Conservation (phyloP, 2,329 filamentous ascomycete species). For the Exserohilum turcica region DNA sequence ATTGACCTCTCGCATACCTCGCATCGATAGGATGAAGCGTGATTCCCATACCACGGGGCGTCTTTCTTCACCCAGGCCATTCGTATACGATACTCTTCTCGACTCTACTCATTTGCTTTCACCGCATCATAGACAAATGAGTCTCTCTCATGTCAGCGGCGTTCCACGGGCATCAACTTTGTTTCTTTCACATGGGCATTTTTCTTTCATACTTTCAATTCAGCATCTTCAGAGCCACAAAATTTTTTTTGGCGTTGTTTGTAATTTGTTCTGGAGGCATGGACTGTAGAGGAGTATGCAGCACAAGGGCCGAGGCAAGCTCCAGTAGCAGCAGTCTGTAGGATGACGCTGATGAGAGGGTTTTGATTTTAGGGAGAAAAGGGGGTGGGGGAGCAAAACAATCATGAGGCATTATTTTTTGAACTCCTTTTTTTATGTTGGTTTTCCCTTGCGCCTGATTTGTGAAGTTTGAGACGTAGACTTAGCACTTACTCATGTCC, state of each 20-base stretch:
- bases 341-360: background rate
- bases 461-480: background rate
- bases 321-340: slow-evolving; percentile 1
- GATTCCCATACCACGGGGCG: background rate
- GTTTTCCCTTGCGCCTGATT: background rate
- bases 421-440: slow-evolving; percentile 6
- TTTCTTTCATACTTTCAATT: background rate
- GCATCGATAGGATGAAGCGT: slow-evolving; percentile 23
- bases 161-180: slow-evolving; percentile 21
- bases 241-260: slow-evolving; percentile 24
- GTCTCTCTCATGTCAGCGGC: slow-evolving; percentile 25
- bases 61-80: slow-evolving; percentile 24
- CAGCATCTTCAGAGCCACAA: slow-evolving; percentile 13
- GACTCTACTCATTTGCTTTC: slow-evolving; percentile 38
- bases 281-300: slow-evolving; percentile 3
- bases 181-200: slow-evolving; percentile 4
- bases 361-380: background rate
- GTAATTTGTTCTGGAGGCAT: slow-evolving; percentile 11
- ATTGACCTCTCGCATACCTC: slow-evolving; percentile 30
- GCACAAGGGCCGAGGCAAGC: slow-evolving; percentile 12
- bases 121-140: slow-evolving; percentile 24
- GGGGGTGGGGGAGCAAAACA: slow-evolving; percentile 3
- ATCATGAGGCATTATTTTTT: slow-evolving; percentile 17
- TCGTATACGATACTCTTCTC: slow-evolving; percentile 26
- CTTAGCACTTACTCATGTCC: no score